These are phyloP conservation scores for Metschnikowia lachancei DNA, from an alignment of 805 yeast genomes.

Conservation along the genomic window DNA sequence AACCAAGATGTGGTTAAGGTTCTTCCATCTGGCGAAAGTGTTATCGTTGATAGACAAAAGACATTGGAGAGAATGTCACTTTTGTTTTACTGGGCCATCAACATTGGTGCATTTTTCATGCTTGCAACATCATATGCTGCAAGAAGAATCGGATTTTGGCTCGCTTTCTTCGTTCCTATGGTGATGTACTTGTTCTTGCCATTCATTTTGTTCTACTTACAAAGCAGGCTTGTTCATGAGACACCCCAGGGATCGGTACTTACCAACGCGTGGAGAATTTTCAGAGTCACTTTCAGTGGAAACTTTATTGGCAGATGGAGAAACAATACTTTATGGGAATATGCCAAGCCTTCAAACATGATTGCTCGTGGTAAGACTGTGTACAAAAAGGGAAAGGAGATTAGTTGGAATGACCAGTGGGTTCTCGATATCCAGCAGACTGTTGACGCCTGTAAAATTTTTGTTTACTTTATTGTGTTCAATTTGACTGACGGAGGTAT, in stretches of 20 bases:
- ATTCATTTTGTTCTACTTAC: slow-evolving; percentile 26
- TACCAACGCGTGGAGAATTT: slow-evolving; percentile 41
- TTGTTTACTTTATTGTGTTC: slow-evolving; percentile 41
- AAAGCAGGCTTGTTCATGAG: slow-evolving; percentile 27
- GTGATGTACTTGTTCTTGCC: slow-evolving; percentile 28
- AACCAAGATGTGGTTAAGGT: slow-evolving; percentile 57
- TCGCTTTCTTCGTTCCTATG: slow-evolving; percentile 49
- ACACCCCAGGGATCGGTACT: slow-evolving; percentile 48
- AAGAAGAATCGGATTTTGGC: slow-evolving; percentile 53
- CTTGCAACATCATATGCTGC: slow-evolving; percentile 52
- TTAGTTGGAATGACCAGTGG: slow-evolving; percentile 45
- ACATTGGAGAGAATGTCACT: slow-evolving; percentile 39
- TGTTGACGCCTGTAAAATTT: slow-evolving; percentile 44
- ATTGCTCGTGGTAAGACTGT: slow-evolving; percentile 39
- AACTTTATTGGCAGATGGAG: slow-evolving; percentile 42
- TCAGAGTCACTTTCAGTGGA: slow-evolving; percentile 42
- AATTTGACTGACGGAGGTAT: slow-evolving; percentile 48
- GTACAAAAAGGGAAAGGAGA: slow-evolving; percentile 21
- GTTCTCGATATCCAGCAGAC: slow-evolving; percentile 47
- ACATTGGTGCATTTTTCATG: slow-evolving; percentile 53
- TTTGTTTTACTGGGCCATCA: slow-evolving; percentile 53
- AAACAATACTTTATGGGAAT: slow-evolving; percentile 46
- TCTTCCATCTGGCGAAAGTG: slow-evolving; percentile 60
- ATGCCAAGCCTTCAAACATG: slow-evolving; percentile 47
- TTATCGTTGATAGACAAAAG: slow-evolving; percentile 50